Evolutionary conservation across 495 filamentous ascomycete species (phyloP).

Genomic region (Aspergillus sclerotiicarbonarius): DNA sequence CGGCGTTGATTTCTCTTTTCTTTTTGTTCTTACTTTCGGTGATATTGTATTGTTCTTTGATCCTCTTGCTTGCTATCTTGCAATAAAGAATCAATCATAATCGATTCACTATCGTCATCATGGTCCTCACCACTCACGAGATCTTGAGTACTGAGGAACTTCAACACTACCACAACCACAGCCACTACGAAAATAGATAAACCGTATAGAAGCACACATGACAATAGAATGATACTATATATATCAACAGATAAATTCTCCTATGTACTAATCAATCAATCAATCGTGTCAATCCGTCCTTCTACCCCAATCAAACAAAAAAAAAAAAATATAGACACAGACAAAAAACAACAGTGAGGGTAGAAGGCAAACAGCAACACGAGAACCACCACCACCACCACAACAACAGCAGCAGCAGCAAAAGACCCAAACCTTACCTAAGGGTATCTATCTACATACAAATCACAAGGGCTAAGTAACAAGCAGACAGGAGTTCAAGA

Average conservation of each 20-base stretch:
- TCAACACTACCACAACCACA: too few relatives aligned
- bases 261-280: neutral
- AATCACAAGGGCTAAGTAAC: conserved; percentile 11
- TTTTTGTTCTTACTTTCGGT: neutral
- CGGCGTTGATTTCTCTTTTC: neutral
- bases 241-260: neutral
- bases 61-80: neutral
- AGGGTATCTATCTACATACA: conserved; percentile 19
- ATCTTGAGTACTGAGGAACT: neutral
- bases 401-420: conserved; percentile 55
- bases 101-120: neutral
- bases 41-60: neutral
- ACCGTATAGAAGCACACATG: too few relatives aligned
- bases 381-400: neutral
- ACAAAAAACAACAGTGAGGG: neutral
- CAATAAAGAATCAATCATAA: neutral
- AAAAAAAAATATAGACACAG: neutral
- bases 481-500: conserved; percentile 5
- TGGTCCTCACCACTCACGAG: neutral
- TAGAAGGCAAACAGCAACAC: neutral
- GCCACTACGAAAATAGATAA: too few relatives aligned
- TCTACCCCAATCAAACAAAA: neutral
- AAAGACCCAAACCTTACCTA: conserved; percentile 61
- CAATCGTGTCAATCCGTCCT: neutral
- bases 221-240: too few relatives aligned